Evolutionary conservation across 202 grass and related monocot species (phyloP), one percentile per base, ranked within the genome.

Genomic region (Zizania palustris): DNA sequence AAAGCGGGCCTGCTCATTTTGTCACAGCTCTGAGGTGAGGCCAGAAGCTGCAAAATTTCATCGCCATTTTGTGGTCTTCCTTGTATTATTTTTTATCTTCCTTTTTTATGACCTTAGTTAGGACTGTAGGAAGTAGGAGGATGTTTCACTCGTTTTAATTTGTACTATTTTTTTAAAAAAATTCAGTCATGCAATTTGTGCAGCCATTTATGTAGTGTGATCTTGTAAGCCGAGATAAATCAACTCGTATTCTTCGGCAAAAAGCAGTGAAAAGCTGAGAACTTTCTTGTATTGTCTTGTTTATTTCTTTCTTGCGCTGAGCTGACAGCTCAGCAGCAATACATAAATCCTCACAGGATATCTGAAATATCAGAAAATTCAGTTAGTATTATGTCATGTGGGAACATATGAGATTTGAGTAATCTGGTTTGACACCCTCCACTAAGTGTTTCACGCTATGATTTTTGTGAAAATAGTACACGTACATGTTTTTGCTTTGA

Each of bases 11-110:
- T 34, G 12, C 36, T 76, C 36, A 18, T 60, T 53, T 45, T 74
- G 72, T 57, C 65, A 59, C 71, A 76, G 38, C 72, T 22, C 43
- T 49, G 19, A 62, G 48, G 16, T 82, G 79, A 66, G 60, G 20
- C 36, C 65, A 15, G 12, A 10, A 80, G 61, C 20, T 45, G 60
- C 10, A 16, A 66, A 60, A 51, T 4, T 13, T 49, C 11, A 60
- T 3, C 2, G 51, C 16, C 12, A 75, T 58, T 40, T 67, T 39
- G 20, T 9, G 40, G 18, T 67, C 71, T 41, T 67, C 69, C 7
- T 16, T 77, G 48, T 45, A 40, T 33, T 56, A 43, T 48, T 40
- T 63, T 48, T 75, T 0, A 5, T 28, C 28, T 28, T 54, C 4
- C 3, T 45, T 79, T 79, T 74, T 48, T 1, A 1, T 60, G 3